phyloP scores from a whole-genome alignment of 345 rosid genomes.

The Moringa oleifera region DNA sequence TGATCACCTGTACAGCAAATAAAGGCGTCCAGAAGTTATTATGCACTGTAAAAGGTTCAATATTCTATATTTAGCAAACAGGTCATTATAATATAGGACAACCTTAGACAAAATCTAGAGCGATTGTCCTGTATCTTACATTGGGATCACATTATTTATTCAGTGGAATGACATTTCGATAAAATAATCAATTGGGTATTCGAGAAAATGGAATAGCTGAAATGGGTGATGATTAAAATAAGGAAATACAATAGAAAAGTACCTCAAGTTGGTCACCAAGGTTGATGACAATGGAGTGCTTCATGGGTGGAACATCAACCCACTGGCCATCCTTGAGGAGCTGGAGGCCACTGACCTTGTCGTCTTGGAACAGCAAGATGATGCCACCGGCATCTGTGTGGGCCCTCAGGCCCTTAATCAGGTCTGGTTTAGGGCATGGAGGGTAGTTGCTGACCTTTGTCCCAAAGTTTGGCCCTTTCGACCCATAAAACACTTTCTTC shows the following conservation, averaged over 20 bases:
- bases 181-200: too few species aligned
- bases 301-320: slow-evolving; percentile 84
- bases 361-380: slow-evolving; percentile 84
- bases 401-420: slow-evolving; percentile 84
- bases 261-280: slow-evolving; percentile 97
- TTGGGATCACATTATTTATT: not conserved
- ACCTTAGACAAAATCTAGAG: not conserved
- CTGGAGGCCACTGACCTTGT: slow-evolving; percentile 90
- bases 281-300: slow-evolving; percentile 83
- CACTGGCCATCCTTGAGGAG: slow-evolving; percentile 79
- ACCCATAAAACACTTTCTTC: slow-evolving; percentile 62
- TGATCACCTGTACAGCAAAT: slow-evolving; percentile 49
- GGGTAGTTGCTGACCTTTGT: slow-evolving; percentile 94
- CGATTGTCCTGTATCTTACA: not conserved
- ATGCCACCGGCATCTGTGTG: slow-evolving; percentile 98
- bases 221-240: too few species aligned
- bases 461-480: slow-evolving; percentile 70
- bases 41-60: too few species aligned
- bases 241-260: too few species aligned
- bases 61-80: too few species aligned
- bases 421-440: slow-evolving; percentile 87
- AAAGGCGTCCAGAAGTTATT: too few species aligned
- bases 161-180: not conserved
- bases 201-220: too few species aligned
- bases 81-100: not conserved